These are phyloP conservation scores for Colletotrichum higginsianum DNA, from an alignment of 2,329 filamentous ascomycete species.

Conservation along the genomic window DNA sequence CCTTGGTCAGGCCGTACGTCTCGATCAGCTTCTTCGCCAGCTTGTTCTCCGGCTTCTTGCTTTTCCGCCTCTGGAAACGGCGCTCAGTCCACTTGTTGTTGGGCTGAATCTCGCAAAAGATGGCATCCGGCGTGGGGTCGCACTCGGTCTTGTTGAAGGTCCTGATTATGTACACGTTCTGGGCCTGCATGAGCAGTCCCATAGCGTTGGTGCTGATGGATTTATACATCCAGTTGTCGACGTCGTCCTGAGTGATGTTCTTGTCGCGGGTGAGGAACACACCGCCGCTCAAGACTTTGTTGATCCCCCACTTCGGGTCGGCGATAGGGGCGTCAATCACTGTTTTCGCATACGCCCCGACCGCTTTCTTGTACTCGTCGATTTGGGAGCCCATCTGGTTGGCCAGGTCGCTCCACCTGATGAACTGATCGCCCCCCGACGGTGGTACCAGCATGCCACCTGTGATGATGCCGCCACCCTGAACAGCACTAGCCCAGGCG, in stretches of 20 bases:
- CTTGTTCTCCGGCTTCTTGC: background rate
- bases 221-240: conserved; percentile 28
- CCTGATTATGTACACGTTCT: conserved; percentile 18
- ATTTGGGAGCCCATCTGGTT: conserved; percentile 13
- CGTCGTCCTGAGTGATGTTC: conserved; percentile 25
- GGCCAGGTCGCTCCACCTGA: background rate
- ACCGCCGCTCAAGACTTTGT: conserved; percentile 5
- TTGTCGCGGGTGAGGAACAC: conserved; percentile 1
- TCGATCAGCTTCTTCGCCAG: background rate
- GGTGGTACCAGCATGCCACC: background rate
- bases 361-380: background rate
- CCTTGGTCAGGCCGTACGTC: conserved; percentile 13
- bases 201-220: conserved; percentile 20
- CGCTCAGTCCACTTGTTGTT: conserved; percentile 12
- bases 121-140: background rate
- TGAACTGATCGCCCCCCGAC: background rate
- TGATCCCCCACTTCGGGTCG: conserved; percentile 30
- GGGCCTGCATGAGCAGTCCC: conserved; percentile 11
- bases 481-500: background rate
- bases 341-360: background rate
- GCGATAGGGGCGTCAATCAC: conserved; percentile 22
- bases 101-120: background rate
- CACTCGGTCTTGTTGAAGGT: conserved; percentile 4
- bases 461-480: conserved; percentile 10
- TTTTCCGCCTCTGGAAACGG: conserved; percentile 1